Evolutionary conservation across 2,329 filamentous ascomycete genomes (phyloP), one percentile per base, ranked within the genome.

Genomic region (Aspergillus ruber): DNA sequence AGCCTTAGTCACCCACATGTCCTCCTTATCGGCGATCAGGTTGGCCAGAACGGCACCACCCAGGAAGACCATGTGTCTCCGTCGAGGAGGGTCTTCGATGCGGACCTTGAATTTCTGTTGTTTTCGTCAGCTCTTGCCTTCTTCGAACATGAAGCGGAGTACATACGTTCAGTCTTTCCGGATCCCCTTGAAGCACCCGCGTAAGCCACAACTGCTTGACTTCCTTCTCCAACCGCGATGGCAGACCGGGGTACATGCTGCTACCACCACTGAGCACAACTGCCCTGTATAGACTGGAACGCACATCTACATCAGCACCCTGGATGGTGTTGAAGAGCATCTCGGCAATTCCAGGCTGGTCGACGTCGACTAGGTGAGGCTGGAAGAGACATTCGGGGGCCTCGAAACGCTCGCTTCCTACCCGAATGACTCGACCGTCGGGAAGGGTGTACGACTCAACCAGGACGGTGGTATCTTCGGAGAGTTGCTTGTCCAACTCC

Each of bases 271-370:
- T 96, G 46, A 98, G 80, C 51, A 98, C 93, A 61, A 98, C 91
- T 10, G 93, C 93, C 77, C 95, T 96, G 81, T 93, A 98, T 51
- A 98, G 78, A 53, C 89, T 94, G 45, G 86, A 85, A 55, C 93
- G 85, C 40, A 98, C 90, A 66, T 98, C 93, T 46, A 98, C 90
- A 60, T 97, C 93, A 52, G 93, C 90, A 6, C 87, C 77, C 73
- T 97, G 93, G 64, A 98, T 98, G 17, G 91, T 98, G 76, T 98
- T 96, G 82, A 98, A 98, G 35, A 98, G 78, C 71, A 97, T 90
- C 67, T 98, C 93, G 60, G 89, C 91, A 52, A 98, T 93, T 51
- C 93, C 93, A 1, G 90, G 90, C 65, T 97, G 91, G 65, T 98
- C 93, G 61, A 93, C 94, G 67, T 98, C 93, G 42, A 98, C 91